Evolutionary conservation across 2,329 filamentous ascomycete species (phyloP).

Genomic region (Teratosphaeria zuluensis): DNA sequence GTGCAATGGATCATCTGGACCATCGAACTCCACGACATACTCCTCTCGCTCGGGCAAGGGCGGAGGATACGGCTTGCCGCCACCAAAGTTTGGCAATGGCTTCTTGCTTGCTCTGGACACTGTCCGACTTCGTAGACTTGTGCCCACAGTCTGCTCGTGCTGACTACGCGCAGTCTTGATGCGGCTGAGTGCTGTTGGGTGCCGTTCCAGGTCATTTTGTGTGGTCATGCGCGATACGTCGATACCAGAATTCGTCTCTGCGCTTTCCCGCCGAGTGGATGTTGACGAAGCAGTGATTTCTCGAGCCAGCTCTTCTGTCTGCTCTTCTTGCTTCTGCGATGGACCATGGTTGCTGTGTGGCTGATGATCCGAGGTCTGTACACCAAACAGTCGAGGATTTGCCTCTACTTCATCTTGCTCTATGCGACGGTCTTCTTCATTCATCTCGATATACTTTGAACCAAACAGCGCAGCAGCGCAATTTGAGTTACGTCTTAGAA

Average conservation of each 20-base stretch:
- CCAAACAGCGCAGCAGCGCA: background rate
- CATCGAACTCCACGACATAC: slow-evolving; percentile 73
- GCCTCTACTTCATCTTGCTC: slow-evolving; percentile 47
- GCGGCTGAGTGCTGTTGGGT: slow-evolving; percentile 59
- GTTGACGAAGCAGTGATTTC: slow-evolving; percentile 27
- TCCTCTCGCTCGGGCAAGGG: slow-evolving; percentile 34
- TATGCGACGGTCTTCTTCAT: slow-evolving; percentile 47
- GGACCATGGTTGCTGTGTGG: slow-evolving; percentile 18
- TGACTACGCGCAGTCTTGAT: slow-evolving; percentile 62
- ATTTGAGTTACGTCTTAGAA: background rate
- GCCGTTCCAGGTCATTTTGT: slow-evolving; percentile 52
- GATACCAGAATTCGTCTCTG: slow-evolving; percentile 28
- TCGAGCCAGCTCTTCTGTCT: slow-evolving; percentile 21
- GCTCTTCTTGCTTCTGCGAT: slow-evolving; percentile 16
- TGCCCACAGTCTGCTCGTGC: slow-evolving; percentile 59
- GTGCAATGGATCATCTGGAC: slow-evolving; percentile 71
- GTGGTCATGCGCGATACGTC: slow-evolving; percentile 55
- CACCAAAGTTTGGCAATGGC: slow-evolving; percentile 59
- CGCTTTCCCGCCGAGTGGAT: slow-evolving; percentile 29
- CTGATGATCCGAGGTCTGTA: background rate
- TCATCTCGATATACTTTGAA: slow-evolving; percentile 25
- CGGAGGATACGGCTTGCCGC: slow-evolving; percentile 37
- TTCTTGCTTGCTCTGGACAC: slow-evolving; percentile 44
- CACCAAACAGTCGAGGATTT: slow-evolving; percentile 29
- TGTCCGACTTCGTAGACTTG: slow-evolving; percentile 29